These are phyloP conservation scores for Macrocybe gigantea DNA, from an alignment of 768 basidiomycete species.

Conservation along the genomic window DNA sequence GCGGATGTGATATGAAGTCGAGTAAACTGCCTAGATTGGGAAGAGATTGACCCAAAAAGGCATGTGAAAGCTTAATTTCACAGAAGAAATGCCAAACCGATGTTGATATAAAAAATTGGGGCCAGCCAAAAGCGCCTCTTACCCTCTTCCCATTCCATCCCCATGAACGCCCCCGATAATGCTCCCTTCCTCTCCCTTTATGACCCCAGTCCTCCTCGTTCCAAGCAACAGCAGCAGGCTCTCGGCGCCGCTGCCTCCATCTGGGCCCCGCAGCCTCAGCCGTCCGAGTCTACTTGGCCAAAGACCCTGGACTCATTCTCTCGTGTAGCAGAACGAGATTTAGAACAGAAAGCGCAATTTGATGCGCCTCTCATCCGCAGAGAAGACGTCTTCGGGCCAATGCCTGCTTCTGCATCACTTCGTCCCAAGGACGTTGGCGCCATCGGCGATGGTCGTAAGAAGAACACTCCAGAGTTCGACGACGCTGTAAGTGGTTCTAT, in stretches of 20 bases:
- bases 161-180: slow-evolving; percentile 26
- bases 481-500: slow-evolving; percentile 37
- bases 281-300: slow-evolving; percentile 63
- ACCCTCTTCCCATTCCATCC: slow-evolving; percentile 15
- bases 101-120: slow-evolving; percentile 23
- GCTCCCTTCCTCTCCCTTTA: slow-evolving; percentile 30
- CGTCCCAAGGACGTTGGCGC: slow-evolving; percentile 53
- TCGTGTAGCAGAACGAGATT: slow-evolving; percentile 40
- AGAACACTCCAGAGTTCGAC: slow-evolving; percentile 48
- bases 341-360: slow-evolving; percentile 15
- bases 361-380: slow-evolving; percentile 29
- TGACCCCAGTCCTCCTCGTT: slow-evolving; percentile 35
- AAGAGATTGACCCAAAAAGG: slow-evolving; percentile 9
- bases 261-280: slow-evolving; percentile 80
- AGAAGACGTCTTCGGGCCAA: slow-evolving; percentile 66
- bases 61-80: slow-evolving; percentile 10
- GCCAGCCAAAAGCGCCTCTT: slow-evolving; percentile 23
- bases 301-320: slow-evolving; percentile 57
- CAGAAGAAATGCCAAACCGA: slow-evolving; percentile 11
- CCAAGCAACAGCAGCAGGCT: slow-evolving; percentile 24
- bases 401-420: slow-evolving; percentile 25
- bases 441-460: slow-evolving; percentile 77
- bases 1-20: not conserved
- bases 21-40: slow-evolving; percentile 4
- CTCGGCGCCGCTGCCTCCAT: slow-evolving; percentile 53